Evolutionary conservation across 2,329 filamentous ascomycete genomes (phyloP).

Genomic region (Fusarium begoniae): DNA sequence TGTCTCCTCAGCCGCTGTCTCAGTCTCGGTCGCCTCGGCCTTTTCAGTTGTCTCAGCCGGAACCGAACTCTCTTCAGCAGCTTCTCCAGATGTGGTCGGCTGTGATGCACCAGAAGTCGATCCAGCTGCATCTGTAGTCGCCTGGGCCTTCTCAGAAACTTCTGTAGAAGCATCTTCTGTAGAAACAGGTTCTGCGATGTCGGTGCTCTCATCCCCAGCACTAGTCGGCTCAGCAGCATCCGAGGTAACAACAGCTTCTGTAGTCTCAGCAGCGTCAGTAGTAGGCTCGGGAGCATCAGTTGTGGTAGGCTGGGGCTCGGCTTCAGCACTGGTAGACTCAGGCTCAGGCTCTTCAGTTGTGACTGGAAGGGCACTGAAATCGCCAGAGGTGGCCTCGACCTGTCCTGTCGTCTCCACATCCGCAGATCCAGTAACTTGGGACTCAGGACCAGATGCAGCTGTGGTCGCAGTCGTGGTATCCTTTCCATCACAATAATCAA

Average conservation of each 20-base stretch:
- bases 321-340: background rate
- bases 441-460: constrained; percentile 30
- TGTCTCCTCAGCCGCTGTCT: constrained; percentile 29
- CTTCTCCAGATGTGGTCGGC: constrained; percentile 13
- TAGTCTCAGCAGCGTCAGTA: background rate
- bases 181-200: background rate
- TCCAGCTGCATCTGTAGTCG: background rate
- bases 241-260: background rate
- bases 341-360: constrained; percentile 10
- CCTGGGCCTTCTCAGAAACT: background rate
- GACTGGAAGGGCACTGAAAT: constrained; percentile 33
- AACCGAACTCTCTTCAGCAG: constrained; percentile 3
- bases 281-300: constrained; percentile 11
- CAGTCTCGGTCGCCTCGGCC: constrained; percentile 12
- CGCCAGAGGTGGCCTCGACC: constrained; percentile 30
- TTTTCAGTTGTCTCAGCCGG: constrained; percentile 1
- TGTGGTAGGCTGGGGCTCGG: constrained; percentile 10
- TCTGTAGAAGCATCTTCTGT: background rate
- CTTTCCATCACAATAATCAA: constrained; percentile 55
- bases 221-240: background rate
- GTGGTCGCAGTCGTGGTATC: constrained; percentile 30
- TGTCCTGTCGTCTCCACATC: constrained; percentile 41
- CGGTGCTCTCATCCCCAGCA: background rate
- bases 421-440: constrained; percentile 34
- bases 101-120: constrained; percentile 14